Base-by-base conservation (phyloP, 208 protist genomes). In the Wallacemonas sp. region DNA sequence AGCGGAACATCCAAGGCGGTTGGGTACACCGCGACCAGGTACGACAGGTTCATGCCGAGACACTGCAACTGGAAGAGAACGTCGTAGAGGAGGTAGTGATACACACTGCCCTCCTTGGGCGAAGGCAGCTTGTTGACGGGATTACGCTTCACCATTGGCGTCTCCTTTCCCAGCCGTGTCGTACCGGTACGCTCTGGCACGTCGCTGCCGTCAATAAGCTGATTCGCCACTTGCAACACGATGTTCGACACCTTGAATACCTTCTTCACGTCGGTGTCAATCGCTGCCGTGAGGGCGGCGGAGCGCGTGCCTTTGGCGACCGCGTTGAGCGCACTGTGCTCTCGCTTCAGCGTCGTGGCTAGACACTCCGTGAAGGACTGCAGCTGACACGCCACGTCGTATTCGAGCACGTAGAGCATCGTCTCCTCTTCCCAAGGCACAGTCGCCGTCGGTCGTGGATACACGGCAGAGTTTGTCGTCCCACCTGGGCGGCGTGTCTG, bases 31-130 rank as follows among this genome's bases (percentile, higher is more conserved):
- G 73, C 34, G n/a, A 76, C 79, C 19, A 91, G 32, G 72, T 93
- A 88, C 27, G 68, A 79, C 29, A 95, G 55, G 66, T 83, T 86
- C 12, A 81, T 80, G 30, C 81, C 87, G 9, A 93, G 52, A 39
- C 78, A 89, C 61, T 96, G 87, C 22, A 96, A 66, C 53, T 96
- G 90, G 60, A 88, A 96, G 19, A 96, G 69, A 10, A 93, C 87
- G 19, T 92, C 76, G 73, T 91, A 93, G 63, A 81, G 71, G 29
- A 91, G 57, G 67, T 82, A 92, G 60, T 92, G 66, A 0, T 67
- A 80, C 0, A 92, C 71, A 34, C 75, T 92, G 33, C 76, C 77
- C 9, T 82, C 66, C 21, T 67, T 60, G 5, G 87, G 78, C 1
- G 55, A 15, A 5, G 82, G 78, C 32, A 93, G 73, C 50, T 85